A percentile compares a stretch with the other conserved stretches of the same genome.
Evolutionary conservation across 108 stramenopile genomes (phyloP).

Genomic region (Fistulifera pelliculosa): DNA sequence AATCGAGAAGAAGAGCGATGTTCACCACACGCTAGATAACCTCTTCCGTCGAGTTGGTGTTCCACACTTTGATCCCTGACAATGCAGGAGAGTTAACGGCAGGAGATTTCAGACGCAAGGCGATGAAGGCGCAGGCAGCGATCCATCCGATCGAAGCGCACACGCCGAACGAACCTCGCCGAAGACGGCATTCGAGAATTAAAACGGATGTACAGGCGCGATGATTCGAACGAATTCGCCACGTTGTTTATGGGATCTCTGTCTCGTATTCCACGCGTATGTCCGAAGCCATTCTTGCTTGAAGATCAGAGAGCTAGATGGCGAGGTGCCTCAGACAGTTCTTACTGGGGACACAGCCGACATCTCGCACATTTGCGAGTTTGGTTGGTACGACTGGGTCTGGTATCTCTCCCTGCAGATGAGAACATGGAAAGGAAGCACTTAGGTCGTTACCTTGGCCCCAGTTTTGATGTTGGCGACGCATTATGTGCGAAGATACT

Average conservation of each 20-base stretch:
- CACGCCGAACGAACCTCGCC: constrained; percentile 16
- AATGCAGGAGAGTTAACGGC: constrained; percentile 16
- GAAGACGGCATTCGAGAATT: constrained; percentile 21
- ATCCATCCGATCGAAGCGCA: constrained; percentile 14
- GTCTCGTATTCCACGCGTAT: constrained; percentile 11
- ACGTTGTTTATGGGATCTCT: constrained; percentile 15
- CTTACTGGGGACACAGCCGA: constrained; percentile 29
- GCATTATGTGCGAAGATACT: constrained; percentile 14
- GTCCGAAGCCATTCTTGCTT: constrained; percentile 19
- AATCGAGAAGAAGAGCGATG: constrained; percentile 15
- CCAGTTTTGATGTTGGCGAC: constrained; percentile 7
- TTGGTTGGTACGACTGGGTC: constrained; percentile 32
- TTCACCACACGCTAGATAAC: constrained; percentile 15
- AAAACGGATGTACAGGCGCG: constrained; percentile 11
- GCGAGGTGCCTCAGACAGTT: constrained; percentile 15
- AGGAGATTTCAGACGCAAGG: constrained; percentile 20
- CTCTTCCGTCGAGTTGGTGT: constrained; percentile 25
- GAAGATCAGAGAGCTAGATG: constrained; percentile 11
- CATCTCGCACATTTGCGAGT: constrained; percentile 25
- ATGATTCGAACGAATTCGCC: constrained; percentile 9
- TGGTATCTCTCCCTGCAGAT: constrained; percentile 1
- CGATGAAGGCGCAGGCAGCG: background rate
- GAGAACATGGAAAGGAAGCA: background rate
- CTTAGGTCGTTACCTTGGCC: constrained; percentile 24
- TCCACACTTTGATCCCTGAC: constrained; percentile 18